These are phyloP conservation scores for Trichophyton schoenleinii DNA, from an alignment of 2,329 filamentous ascomycete species.

Conservation along the genomic window DNA sequence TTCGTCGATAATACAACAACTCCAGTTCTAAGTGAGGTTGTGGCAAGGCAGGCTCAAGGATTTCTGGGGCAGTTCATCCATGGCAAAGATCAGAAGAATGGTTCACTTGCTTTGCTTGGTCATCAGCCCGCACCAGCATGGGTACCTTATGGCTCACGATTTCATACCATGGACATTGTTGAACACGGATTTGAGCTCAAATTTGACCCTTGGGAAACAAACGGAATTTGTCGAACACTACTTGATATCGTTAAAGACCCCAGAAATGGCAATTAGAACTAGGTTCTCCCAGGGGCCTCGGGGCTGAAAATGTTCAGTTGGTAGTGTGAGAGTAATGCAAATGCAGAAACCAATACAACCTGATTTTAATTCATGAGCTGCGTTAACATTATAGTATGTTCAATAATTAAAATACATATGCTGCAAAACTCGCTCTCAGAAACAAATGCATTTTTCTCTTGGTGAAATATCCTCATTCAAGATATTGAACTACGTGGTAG, in stretches of 20 bases:
- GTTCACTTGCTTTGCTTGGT: not conserved
- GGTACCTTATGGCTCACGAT: not conserved
- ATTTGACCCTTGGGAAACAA: not conserved
- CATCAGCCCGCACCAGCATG: not conserved
- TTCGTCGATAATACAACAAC: not conserved
- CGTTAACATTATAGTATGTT: not conserved
- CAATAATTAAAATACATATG: not conserved
- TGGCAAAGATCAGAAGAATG: not conserved
- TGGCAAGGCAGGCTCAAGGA: not conserved
- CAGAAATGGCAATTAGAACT: not conserved
- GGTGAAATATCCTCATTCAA: not conserved
- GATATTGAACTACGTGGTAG: conserved; percentile 2
- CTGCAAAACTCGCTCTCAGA: not conserved
- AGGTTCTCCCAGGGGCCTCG: no score
- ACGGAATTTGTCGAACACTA: not conserved
- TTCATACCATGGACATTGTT: not conserved
- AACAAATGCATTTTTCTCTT: not conserved
- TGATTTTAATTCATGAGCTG: not conserved
- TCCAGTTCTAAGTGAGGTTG: not conserved
- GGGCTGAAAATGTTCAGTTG: no score
- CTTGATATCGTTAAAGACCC: not conserved
- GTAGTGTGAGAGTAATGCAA: no score
- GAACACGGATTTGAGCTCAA: not conserved
- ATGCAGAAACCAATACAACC: not conserved
- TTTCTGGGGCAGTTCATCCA: not conserved